Evolutionary conservation across 805 yeast genomes (phyloP), one percentile per base, ranked within the genome.

Genomic region (Cyberlindnera galapagoensis): DNA sequence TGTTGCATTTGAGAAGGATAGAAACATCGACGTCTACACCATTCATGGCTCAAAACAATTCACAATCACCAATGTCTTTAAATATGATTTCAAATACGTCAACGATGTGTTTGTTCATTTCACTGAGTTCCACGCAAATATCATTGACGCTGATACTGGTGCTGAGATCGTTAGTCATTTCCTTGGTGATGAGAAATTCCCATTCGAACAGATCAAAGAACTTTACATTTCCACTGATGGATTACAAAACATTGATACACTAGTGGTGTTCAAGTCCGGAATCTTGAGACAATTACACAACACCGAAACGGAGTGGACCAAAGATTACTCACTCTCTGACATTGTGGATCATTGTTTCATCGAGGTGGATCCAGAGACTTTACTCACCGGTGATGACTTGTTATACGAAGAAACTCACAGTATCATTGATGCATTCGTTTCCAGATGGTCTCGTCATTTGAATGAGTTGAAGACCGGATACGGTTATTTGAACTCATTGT

Each of bases 241-340:
- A n/a, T 14, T 43, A 23, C 42, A 38, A 9, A 17, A 25, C 6
- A 27, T 49, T 10, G 9, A 31, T 10, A 28, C 49, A 1, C n/a
- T 50, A 2, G 10, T 46, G 13, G 34, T 34, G 18, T 39, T 27
- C 31, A 24, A 19, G 9, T 33, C 43, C 21, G 35, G 35, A 11
- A 39, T 45, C 1, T 44, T 34, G 13, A 17, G 31, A 3, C 23
- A 32, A n/a, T 22, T 27, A 9, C n/a, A 14, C 5, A 50, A 51
- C 22, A 30, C 26, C 9, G 21, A 34, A 11, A 7, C 24, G 6
- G 23, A 32, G 8, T 72, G 78, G 78, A 18, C 33, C 3, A 58
- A 62, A 37, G 74, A 71, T 46, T 69, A 62, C 42, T 62, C 71
- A 0, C 36, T 67, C 5, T 51, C 64, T 5, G 43, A 59, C 19